Base-by-base conservation (phyloP, 1,284 basidiomycete genomes). In the Microbotryum saponariae region DNA sequence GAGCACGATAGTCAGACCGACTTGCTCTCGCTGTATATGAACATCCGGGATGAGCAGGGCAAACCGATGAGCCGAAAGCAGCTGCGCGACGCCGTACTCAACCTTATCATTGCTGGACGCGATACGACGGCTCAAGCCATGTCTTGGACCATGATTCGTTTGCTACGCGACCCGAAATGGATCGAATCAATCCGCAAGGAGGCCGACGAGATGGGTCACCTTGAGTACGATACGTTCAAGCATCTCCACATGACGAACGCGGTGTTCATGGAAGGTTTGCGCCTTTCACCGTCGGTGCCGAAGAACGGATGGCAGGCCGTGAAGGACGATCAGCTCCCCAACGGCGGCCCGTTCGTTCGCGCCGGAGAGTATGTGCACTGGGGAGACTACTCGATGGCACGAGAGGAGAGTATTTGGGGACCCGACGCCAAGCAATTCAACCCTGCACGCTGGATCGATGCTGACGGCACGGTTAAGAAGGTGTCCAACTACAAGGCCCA, bases 381-480 rank as follows among this genome's bases (percentile, higher is more conserved):
- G 54, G 58, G 50, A 21, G 66, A 70, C 54, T 68, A 62, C 61
- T 42, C 42, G 16, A 58, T 60, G 47, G 64, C 54, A 0, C 58
- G 68, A 25, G 60, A 63, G 44, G 52, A 51, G 14, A 42, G 46
- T 3, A 47, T 68, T 23, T 70, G 68, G 68, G 68, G 68, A 4
- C 7, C 21, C 1, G 56, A 61, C 33, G 64, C 66, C 37, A 57
- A 55, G 37, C 33, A 54, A 57, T 70, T 58, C 54, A 46, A 54
- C 31, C 68, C 68, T 18, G 37, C 23, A 31, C 47, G 67, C 4
- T 69, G 66, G 66, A 56, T 69, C 55, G 66, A 69, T 45, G 58
- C 57, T 37, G 16, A 60, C 4, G 58, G 60, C 18, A 57, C 59
- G 44, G 53, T 66, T 37, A 58, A 49, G 46, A 47, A 62, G 47